Percentiles rank a stretch among this genome's conserved stretches.
These are phyloP conservation scores for Kuraishia ogatae DNA, from an alignment of 805 yeast species.

Conservation along the genomic window DNA sequence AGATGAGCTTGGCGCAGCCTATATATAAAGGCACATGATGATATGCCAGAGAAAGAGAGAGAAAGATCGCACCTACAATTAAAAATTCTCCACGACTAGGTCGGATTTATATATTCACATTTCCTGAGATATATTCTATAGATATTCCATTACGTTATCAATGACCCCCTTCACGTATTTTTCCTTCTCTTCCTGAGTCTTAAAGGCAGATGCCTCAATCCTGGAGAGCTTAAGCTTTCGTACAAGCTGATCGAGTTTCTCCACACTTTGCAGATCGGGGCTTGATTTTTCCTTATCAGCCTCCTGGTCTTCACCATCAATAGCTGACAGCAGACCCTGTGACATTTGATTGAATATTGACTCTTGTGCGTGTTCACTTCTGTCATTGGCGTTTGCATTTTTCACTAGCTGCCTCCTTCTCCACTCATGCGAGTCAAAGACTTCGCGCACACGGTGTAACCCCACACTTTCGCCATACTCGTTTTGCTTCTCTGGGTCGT, in stretches of 20 bases:
- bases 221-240: slow-evolving; percentile 27
- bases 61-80: too few relatives aligned
- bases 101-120: too few relatives aligned
- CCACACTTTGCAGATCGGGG: slow-evolving; percentile 1
- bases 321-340: background rate
- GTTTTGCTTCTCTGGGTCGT: slow-evolving; percentile 19
- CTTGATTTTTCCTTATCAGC: background rate
- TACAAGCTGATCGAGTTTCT: slow-evolving; percentile 24
- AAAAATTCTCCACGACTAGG: too few relatives aligned
- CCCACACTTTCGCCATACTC: slow-evolving; percentile 31
- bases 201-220: slow-evolving; percentile 15
- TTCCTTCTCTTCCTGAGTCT: slow-evolving; percentile 19
- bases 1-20: background rate
- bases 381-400: background rate
- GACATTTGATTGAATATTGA: background rate
- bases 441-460: slow-evolving; percentile 27
- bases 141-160: background rate
- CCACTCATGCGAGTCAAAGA: slow-evolving; percentile 39
- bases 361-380: background rate
- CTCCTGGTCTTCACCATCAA: background rate
- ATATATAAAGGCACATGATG: background rate
- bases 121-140: background rate
- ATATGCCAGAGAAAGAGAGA: background rate
- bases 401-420: slow-evolving; percentile 8
- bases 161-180: slow-evolving; percentile 24